Evolutionary conservation across 495 filamentous ascomycete genomes (phyloP), one percentile per base, ranked within the genome.

Genomic region (Penicillium manginii): DNA sequence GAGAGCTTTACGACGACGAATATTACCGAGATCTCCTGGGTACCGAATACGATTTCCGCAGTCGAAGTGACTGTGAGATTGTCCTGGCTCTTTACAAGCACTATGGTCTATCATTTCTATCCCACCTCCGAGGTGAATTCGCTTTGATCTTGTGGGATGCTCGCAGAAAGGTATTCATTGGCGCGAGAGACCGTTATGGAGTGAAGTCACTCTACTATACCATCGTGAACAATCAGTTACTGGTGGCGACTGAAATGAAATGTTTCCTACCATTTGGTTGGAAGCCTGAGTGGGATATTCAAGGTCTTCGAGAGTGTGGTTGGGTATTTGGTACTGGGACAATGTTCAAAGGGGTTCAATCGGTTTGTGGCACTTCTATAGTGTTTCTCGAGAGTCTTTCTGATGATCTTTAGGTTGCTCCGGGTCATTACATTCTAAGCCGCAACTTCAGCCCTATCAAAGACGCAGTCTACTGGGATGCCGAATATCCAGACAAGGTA

Each of bases 81-180:
- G 74, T 82, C 15, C 55, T 83, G 23, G 82, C 80, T 0, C 72
- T 84, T 11, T 85, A 83, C 61, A 69, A 74, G 17, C 57, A 66
- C 23, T 75, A 83, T 55, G 82, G 80, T 0, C 21, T 75, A 0
- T 70, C 74, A 0, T 81, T 83, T 48, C 50, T 82, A 11, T 62
- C 70, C 2, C 68, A 79, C 23, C 68, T 84, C 11, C 69, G 82
- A 14, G 80, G 81, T 15, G 81, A 84, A 52, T 83, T 83, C 53
- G 72, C 82, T 4, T 62, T 81, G 2, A 70, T 76, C n/a, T 50
- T 84, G 11, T 83, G 76, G 58, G 80, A 84, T 64, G 62, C 66
- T 82, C 58, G 60, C 51, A 52, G 40, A 61, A 52, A 66, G 45
- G 14, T 23, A 3, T 10, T 59, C 1, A 49, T 59, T 12, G 57